phyloP scores from a whole-genome alignment of 129 eudicot species.

The Centella asiatica region DNA sequence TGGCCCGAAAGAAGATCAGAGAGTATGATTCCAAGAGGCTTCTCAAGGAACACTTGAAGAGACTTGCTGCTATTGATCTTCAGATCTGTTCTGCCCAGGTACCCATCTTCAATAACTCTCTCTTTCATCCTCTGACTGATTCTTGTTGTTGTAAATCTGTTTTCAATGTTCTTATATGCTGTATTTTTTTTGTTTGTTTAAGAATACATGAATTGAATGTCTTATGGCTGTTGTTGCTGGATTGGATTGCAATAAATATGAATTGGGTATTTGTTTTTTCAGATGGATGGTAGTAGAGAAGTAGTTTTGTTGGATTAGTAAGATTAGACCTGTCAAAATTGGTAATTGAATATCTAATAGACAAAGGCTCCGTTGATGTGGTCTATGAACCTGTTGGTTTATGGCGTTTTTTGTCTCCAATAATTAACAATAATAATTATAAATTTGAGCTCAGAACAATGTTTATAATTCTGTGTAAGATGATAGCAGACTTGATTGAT shows the following conservation, averaged over 20 bases:
- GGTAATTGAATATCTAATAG: neutral
- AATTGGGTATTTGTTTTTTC: neutral
- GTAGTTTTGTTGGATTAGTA: neutral
- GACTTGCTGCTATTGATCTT: slow-evolving; percentile 40
- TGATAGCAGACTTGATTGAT: neutral
- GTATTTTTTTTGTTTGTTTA: neutral
- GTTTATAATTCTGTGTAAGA: too few relatives aligned
- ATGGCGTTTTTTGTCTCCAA: too few relatives aligned
- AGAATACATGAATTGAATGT: neutral
- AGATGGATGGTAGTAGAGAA: too few relatives aligned
- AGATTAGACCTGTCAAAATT: neutral
- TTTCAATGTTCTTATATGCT: neutral
- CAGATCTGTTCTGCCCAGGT: slow-evolving; percentile 70
- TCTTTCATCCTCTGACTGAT: neutral
- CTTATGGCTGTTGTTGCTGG: neutral
- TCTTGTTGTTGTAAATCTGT: neutral
- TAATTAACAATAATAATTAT: too few relatives aligned
- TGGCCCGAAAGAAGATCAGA: slow-evolving; percentile 80
- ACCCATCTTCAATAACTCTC: neutral
- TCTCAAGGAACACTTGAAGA: slow-evolving; percentile 54
- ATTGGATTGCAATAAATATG: neutral
- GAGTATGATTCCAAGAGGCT: slow-evolving; percentile 77
- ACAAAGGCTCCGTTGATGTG: too few relatives aligned
- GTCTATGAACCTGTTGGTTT: too few relatives aligned
- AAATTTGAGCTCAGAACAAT: too few relatives aligned